Percentiles rank a stretch among this genome's conserved stretches.
phyloP scores from a whole-genome alignment of 2,329 filamentous ascomycete genomes.

The Dothidotthia symphoricarpi region DNA sequence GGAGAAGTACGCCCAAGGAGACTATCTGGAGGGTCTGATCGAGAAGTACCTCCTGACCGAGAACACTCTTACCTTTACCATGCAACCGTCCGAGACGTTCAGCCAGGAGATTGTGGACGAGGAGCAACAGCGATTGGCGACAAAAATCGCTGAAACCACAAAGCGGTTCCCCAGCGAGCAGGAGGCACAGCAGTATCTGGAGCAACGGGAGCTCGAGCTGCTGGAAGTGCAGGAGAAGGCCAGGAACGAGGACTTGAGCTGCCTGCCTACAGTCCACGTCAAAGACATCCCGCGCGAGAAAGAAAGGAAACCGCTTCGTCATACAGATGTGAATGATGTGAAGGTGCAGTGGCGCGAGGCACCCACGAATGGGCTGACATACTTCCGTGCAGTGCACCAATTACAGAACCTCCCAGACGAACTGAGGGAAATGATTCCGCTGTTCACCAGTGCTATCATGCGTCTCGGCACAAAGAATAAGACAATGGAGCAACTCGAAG shows the following conservation, averaged over 20 bases:
- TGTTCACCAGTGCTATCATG: slow-evolving; percentile 92
- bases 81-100: slow-evolving; percentile 79
- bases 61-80: slow-evolving; percentile 86
- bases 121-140: slow-evolving; percentile 70
- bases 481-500: slow-evolving; percentile 92
- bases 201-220: slow-evolving; percentile 75
- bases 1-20: slow-evolving; percentile 67
- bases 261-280: slow-evolving; percentile 82
- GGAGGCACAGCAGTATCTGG: slow-evolving; percentile 69
- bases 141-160: slow-evolving; percentile 70
- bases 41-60: slow-evolving; percentile 90
- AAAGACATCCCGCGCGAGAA: slow-evolving; percentile 81
- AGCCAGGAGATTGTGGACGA: slow-evolving; percentile 71
- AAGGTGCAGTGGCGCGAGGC: slow-evolving; percentile 88
- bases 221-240: slow-evolving; percentile 81
- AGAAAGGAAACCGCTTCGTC: slow-evolving; percentile 67
- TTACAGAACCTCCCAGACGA: slow-evolving; percentile 80
- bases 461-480: slow-evolving; percentile 83
- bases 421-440: slow-evolving; percentile 76
- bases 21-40: slow-evolving; percentile 79
- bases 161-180: slow-evolving; percentile 68
- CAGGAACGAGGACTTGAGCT: slow-evolving; percentile 79
- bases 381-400: slow-evolving; percentile 85
- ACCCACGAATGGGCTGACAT: slow-evolving; percentile 91
- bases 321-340: slow-evolving; percentile 59